Evolutionary conservation across 305 asterid species (phyloP).

Genomic region (Solanum chacoense): DNA sequence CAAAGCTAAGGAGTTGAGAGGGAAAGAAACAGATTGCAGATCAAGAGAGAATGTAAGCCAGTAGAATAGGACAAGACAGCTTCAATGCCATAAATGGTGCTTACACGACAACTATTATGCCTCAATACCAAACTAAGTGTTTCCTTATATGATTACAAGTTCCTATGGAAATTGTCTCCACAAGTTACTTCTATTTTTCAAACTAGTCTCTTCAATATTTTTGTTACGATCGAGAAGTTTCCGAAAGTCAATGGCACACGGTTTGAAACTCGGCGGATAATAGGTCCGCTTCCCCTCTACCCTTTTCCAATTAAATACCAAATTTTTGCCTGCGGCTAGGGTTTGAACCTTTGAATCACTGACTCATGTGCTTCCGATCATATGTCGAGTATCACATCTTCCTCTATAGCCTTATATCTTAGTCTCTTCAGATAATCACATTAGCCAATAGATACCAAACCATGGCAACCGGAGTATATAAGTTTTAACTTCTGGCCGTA

Average conservation of each 20-base stretch:
- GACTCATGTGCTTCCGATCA: neutral
- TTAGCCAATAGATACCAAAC: neutral
- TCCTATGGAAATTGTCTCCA: neutral
- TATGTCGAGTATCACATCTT: neutral
- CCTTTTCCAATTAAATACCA: neutral
- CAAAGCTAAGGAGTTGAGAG: conserved; percentile 3
- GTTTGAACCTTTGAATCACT: neutral
- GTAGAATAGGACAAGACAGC: neutral
- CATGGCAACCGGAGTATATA: neutral
- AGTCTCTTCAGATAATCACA: neutral
- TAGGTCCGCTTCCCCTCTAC: neutral
- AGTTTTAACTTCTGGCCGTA: neutral
- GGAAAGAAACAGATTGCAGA: neutral
- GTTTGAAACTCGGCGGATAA: neutral
- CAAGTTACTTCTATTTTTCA: neutral
- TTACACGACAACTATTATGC: neutral
- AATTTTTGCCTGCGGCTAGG: neutral
- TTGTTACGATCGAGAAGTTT: neutral
- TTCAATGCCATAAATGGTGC: neutral
- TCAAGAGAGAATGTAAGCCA: neutral
- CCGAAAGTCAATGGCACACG: neutral
- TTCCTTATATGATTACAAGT: neutral
- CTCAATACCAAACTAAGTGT: neutral
- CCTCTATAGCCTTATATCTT: neutral
- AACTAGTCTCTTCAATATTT: neutral